A percentile compares a stretch with the other conserved stretches of the same genome.
These are phyloP conservation scores for Ambrosiella beaveri DNA, from an alignment of 2,329 filamentous ascomycete species.

Conservation along the genomic window DNA sequence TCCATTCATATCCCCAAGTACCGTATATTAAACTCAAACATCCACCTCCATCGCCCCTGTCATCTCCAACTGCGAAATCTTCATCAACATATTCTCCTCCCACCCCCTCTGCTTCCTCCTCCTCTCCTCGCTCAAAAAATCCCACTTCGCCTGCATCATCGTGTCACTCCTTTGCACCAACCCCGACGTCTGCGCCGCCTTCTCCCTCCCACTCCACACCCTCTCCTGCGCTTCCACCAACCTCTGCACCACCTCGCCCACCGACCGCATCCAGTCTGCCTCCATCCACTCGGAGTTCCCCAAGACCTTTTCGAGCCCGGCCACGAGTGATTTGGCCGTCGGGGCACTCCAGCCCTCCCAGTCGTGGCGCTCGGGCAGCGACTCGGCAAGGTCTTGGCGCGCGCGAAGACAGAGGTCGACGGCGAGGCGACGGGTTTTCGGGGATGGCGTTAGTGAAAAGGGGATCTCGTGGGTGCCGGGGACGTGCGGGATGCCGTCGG, in stretches of 20 bases:
- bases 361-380: constrained; percentile 28
- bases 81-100: constrained; percentile 29
- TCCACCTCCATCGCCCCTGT: constrained; percentile 22
- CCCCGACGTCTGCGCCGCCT: constrained; percentile 18
- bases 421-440: constrained; percentile 25
- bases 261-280: constrained; percentile 44
- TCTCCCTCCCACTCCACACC: constrained; percentile 20
- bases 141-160: constrained; percentile 61
- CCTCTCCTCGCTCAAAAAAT: constrained; percentile 50
- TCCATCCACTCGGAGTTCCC: constrained; percentile 33
- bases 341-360: constrained; percentile 35
- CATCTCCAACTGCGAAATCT: constrained; percentile 30
- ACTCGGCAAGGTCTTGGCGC: constrained; percentile 24
- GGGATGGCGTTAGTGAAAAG: constrained; percentile 1
- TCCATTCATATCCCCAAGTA: background rate
- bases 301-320: constrained; percentile 22
- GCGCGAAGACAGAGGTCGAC: constrained; percentile 25
- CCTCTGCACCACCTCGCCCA: constrained; percentile 33
- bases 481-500: constrained; percentile 27
- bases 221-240: constrained; percentile 16
- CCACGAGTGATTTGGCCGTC: constrained; percentile 37
- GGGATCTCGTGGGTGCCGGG: constrained; percentile 24
- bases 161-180: constrained; percentile 38
- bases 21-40: constrained; percentile 9
- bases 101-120: constrained; percentile 44